These are phyloP conservation scores for Infundibulicybe gibba DNA, from an alignment of 768 basidiomycete species.

Conservation along the genomic window DNA sequence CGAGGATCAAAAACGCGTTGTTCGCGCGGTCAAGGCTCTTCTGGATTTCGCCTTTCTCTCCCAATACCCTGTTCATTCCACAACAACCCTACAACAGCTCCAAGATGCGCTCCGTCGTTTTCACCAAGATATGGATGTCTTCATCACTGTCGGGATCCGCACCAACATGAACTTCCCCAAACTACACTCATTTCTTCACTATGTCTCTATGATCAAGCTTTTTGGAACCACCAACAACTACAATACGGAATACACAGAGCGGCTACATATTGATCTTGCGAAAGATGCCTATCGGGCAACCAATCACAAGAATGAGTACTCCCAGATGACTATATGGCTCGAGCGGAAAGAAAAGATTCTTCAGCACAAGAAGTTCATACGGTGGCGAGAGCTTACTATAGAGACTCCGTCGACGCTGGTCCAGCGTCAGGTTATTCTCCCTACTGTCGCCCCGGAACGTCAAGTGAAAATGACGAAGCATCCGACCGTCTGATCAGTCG, in stretches of 20 bases:
- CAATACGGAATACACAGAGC: slow-evolving; percentile 10
- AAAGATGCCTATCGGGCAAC: not conserved
- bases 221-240: slow-evolving; percentile 13
- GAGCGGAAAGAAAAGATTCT: slow-evolving; percentile 24
- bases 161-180: slow-evolving; percentile 1
- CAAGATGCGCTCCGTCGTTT: slow-evolving; percentile 13
- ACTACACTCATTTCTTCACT: slow-evolving; percentile 1
- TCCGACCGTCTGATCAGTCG: slow-evolving; percentile 16
- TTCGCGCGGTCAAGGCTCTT: slow-evolving; percentile 9
- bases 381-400: slow-evolving; percentile 14
- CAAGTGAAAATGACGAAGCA: slow-evolving; percentile 14
- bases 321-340: slow-evolving; percentile 32
- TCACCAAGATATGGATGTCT: slow-evolving; percentile 18
- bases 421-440: not conserved
- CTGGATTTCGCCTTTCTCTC: slow-evolving; percentile 21
- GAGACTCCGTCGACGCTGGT: not conserved
- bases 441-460: not conserved
- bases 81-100: slow-evolving; percentile 9
- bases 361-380: slow-evolving; percentile 14
- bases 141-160: slow-evolving; percentile 11
- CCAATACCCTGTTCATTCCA: slow-evolving; percentile 9
- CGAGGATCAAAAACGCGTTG: slow-evolving; percentile 1
- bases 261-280: slow-evolving; percentile 3
- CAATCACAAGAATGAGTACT: slow-evolving; percentile 7
- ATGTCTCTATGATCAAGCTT: not conserved